Base-by-base conservation (phyloP, 805 yeast genomes). In the Schwanniomyces sp. region DNA sequence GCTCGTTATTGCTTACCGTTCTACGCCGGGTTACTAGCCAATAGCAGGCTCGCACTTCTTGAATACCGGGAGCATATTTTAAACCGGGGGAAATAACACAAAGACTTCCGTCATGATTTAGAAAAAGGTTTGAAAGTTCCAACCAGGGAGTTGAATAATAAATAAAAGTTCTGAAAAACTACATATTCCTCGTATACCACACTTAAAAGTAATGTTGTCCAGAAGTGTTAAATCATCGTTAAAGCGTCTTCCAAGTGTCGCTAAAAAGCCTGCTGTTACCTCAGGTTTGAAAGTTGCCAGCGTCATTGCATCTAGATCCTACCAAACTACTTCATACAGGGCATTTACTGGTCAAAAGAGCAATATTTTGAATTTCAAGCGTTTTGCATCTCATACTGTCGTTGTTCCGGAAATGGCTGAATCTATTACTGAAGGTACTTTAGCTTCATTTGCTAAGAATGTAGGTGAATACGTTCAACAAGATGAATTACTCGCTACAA, bases 331-430 rank as follows among this genome's bases (percentile, higher is more conserved):
- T 18, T 40, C 42, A 32, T 43, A 32, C 46, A 41, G 44, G 43
- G 37, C 44, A 27, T 38, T 40, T 29, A 45, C 40, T 40, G 46
- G 28, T 18, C 29, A 47, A 17, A 44, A 47, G 25, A 36, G 14
- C 41, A 48, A 40, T 34, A 47, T 39, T 14, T 47, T 68, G 55
- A 48, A 55, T 16, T 67, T 68, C 57, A 58, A 54, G 52, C 67
- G 78, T 59, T 66, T 66, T 40, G 75, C 73, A 34, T 67, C 75
- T 21, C 66, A 66, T 37, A 56, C 72, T 42, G 96, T 92, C 45
- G 88, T 91, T 69, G 98, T 94, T 18, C 99, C 99, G 42, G 95
- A 89, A 55, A 91, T 94, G 97, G 98, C 99, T 39, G 99, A 94
- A 74, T 91, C 97, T 43, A 86, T 94, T 64, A 89, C 97, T 37